phyloP scores from a whole-genome alignment of 352 stramenopile genomes.

The Phytophthora idaei region DNA sequence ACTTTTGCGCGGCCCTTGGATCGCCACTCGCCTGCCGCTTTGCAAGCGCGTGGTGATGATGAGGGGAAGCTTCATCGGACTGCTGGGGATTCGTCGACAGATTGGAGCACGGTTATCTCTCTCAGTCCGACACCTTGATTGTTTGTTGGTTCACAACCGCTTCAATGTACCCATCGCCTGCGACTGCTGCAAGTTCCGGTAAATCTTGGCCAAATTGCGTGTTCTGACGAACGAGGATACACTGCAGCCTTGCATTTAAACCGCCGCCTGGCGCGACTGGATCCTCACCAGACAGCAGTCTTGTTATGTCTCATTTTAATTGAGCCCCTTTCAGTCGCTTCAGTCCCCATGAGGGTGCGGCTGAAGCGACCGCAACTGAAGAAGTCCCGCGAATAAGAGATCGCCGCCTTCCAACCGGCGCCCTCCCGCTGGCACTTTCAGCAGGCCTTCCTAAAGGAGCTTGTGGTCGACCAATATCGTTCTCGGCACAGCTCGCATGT shows the following conservation, averaged over 20 bases:
- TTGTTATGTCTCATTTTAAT: not conserved
- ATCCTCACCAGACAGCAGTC: not conserved
- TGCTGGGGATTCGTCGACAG: conserved; percentile 3
- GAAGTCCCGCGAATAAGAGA: too few relatives aligned
- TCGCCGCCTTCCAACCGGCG: not conserved
- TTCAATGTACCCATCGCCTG: conserved; percentile 26
- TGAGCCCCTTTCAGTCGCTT: not conserved
- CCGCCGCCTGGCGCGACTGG: not conserved
- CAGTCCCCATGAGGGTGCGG: not conserved
- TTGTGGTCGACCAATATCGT: too few relatives aligned
- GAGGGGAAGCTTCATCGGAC: not conserved
- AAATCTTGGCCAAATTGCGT: conserved; percentile 8
- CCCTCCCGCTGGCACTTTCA: too few relatives aligned
- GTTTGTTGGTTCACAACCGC: conserved; percentile 3
- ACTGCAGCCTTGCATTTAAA: not conserved
- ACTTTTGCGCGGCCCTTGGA: too few relatives aligned
- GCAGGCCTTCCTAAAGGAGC: not conserved
- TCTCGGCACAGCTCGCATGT: not conserved
- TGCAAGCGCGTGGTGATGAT: too few relatives aligned
- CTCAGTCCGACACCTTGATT: conserved; percentile 13
- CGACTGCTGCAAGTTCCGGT: conserved; percentile 18
- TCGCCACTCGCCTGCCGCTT: too few relatives aligned
- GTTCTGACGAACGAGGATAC: conserved; percentile 20
- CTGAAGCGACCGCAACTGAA: not conserved
- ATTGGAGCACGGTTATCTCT: conserved; percentile 1